A percentile compares a stretch with the other conserved stretches of the same genome.
Evolutionary conservation across 352 stramenopile genomes (phyloP).

Genomic region (Globisporangium parvum): DNA sequence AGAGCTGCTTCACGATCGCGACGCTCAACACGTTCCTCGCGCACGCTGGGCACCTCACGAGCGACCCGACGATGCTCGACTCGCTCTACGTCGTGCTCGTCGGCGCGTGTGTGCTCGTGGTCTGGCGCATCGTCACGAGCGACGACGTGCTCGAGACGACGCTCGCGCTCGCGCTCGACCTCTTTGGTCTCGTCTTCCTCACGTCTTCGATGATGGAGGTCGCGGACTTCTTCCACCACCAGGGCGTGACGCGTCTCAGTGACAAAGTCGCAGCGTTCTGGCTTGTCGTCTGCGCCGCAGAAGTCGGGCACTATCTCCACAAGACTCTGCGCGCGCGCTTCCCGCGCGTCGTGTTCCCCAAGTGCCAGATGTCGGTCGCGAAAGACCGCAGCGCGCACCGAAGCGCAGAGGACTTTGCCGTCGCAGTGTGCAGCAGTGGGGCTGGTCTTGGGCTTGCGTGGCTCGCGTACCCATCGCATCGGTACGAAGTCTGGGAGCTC

Average conservation of each 20-base stretch:
- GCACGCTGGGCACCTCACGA: slow-evolving; percentile 30
- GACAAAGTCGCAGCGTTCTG: slow-evolving; percentile 47
- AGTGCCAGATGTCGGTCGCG: neutral
- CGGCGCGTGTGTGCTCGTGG: slow-evolving; percentile 38
- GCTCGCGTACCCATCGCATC: slow-evolving; percentile 11
- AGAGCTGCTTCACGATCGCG: slow-evolving; percentile 46
- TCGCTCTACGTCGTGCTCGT: slow-evolving; percentile 54
- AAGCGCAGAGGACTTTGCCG: slow-evolving; percentile 12
- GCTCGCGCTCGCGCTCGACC: slow-evolving; percentile 47
- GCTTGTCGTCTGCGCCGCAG: slow-evolving; percentile 27
- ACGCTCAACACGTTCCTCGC: slow-evolving; percentile 54
- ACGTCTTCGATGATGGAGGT: slow-evolving; percentile 63
- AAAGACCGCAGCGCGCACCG: neutral
- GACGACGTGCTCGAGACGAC: slow-evolving; percentile 49
- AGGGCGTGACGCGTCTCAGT: slow-evolving; percentile 21
- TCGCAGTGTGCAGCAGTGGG: slow-evolving; percentile 17
- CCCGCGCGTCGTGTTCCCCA: neutral
- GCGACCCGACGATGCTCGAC: slow-evolving; percentile 44
- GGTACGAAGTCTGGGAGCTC: slow-evolving; percentile 27
- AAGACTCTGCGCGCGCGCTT: neutral
- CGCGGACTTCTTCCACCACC: slow-evolving; percentile 46
- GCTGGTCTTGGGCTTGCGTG: slow-evolving; percentile 19
- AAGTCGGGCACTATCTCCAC: slow-evolving; percentile 29
- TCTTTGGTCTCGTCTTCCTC: slow-evolving; percentile 44
- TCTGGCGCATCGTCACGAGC: slow-evolving; percentile 50